Evolutionary conservation across 1,284 basidiomycete genomes (phyloP).

Genomic region (Leccinum ponderosum): DNA sequence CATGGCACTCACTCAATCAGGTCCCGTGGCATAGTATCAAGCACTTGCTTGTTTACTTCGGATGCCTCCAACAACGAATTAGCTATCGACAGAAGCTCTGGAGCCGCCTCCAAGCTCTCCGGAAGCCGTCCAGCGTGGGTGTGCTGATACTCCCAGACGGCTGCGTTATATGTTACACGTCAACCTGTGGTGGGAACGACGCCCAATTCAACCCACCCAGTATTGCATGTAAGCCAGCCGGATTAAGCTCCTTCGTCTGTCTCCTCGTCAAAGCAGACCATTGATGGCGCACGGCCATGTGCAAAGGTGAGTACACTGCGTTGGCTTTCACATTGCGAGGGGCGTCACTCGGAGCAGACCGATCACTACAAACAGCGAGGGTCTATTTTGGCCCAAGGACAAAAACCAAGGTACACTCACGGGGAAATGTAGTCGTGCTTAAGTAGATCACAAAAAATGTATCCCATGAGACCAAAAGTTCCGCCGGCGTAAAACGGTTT

Average conservation of each 20-base stretch:
- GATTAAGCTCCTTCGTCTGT: slow-evolving; percentile 79
- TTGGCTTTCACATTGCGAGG: slow-evolving; percentile 65
- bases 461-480: slow-evolving; percentile 90
- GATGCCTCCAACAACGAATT: slow-evolving; percentile 60
- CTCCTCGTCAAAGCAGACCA: slow-evolving; percentile 72
- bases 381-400: slow-evolving; percentile 14
- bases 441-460: slow-evolving; percentile 92
- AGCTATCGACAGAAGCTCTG: slow-evolving; percentile 63
- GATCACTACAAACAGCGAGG: slow-evolving; percentile 47
- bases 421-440: slow-evolving; percentile 81
- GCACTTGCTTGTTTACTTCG: slow-evolving; percentile 69
- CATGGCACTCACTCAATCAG: slow-evolving; percentile 53
- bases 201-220: slow-evolving; percentile 54
- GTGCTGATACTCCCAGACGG: slow-evolving; percentile 82
- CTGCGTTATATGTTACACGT: slow-evolving; percentile 41
- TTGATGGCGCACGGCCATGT: slow-evolving; percentile 63
- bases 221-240: slow-evolving; percentile 67
- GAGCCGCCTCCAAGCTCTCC: slow-evolving; percentile 43
- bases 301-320: slow-evolving; percentile 65
- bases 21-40: slow-evolving; percentile 54
- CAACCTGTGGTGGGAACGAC: slow-evolving; percentile 12
- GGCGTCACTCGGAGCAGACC: slow-evolving; percentile 59
- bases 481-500: slow-evolving; percentile 89
- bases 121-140: slow-evolving; percentile 60
- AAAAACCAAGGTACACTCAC: slow-evolving; percentile 48